Base-by-base conservation (phyloP, 768 basidiomycete genomes). In the Russula brevipes region DNA sequence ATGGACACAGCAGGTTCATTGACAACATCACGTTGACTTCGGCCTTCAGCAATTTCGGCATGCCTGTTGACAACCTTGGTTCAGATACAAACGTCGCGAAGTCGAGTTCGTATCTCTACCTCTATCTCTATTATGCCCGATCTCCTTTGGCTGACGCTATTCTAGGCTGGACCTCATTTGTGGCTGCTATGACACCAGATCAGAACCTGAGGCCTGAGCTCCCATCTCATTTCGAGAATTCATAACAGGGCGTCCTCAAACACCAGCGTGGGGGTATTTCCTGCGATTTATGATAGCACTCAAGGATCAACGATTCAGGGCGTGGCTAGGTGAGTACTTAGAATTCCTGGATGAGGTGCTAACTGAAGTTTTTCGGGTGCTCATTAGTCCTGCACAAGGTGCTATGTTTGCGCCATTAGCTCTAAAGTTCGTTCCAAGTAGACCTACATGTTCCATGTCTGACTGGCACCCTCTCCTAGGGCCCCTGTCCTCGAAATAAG, bases 401-500 rank as follows among this genome's bases (percentile, higher is more conserved):
- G 70, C 63, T 2, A 59, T 70, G 56, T 70, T 63, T 60, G 70
- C 70, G 3, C 69, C 65, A n/a, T 54, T 70, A 9, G 66, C 69
- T 12, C 47, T n/a, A n/a, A n/a, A n/a, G n/a, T n/a, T n/a, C n/a
- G n/a, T n/a, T n/a, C n/a, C n/a, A n/a, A n/a, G n/a, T n/a, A n/a
- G n/a, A n/a, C n/a, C n/a, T n/a, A n/a, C n/a, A n/a, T n/a, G n/a
- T n/a, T n/a, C n/a, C n/a, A n/a, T n/a, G n/a, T n/a, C n/a, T n/a
- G n/a, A n/a, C n/a, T n/a, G n/a, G n/a, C n/a, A n/a, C n/a, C n/a
- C n/a, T n/a, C n/a, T n/a, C n/a, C n/a, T n/a, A n/a, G n/a, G n/a
- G n/a, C n/a, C n/a, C n/a, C n/a, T n/a, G n/a, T n/a, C n/a, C n/a
- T n/a, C n/a, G n/a, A n/a, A n/a, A n/a, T n/a, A n/a, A n/a, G n/a